A percentile compares a stretch with the other conserved stretches of the same genome.
These are phyloP conservation scores for Handroanthus guayacan DNA, from an alignment of 257 asterid genomes.

Conservation along the genomic window DNA sequence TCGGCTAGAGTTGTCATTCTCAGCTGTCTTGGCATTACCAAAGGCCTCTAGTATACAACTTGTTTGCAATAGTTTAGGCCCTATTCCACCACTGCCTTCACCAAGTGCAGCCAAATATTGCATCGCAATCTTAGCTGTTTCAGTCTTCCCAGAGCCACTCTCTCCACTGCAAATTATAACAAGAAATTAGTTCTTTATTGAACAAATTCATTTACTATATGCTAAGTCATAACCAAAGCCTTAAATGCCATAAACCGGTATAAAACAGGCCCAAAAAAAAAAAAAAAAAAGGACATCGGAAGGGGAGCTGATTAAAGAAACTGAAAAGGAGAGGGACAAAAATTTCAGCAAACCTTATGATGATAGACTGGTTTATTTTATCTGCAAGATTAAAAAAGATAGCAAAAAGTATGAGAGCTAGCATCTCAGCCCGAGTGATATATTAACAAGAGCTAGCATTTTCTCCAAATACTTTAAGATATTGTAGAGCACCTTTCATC, in stretches of 20 bases:
- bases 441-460: constrained; percentile 31
- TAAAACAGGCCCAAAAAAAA: constrained; percentile 27
- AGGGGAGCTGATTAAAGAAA: constrained; percentile 29
- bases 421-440: constrained; percentile 31
- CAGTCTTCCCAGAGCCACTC: constrained; percentile 99
- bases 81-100: constrained; percentile 73
- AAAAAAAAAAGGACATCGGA: constrained; percentile 30
- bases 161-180: constrained; percentile 72
- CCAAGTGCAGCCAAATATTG: constrained; percentile 85
- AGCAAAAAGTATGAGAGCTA: constrained; percentile 34
- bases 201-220: not conserved
- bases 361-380: constrained; percentile 79
- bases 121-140: constrained; percentile 85
- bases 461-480: constrained; percentile 39
- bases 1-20: constrained; percentile 89
- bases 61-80: constrained; percentile 74
- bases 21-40: constrained; percentile 94
- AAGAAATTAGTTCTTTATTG: constrained; percentile 28
- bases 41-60: constrained; percentile 89
- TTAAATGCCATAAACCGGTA: constrained; percentile 25
- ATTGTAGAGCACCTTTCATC: constrained; percentile 71
- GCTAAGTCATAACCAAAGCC: constrained; percentile 25
- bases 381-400: constrained; percentile 62
- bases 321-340: constrained; percentile 29
- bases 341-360: constrained; percentile 71